Conservation (phyloP, 2,329 filamentous ascomycete genomes). For the Onygenales sp. region DNA sequence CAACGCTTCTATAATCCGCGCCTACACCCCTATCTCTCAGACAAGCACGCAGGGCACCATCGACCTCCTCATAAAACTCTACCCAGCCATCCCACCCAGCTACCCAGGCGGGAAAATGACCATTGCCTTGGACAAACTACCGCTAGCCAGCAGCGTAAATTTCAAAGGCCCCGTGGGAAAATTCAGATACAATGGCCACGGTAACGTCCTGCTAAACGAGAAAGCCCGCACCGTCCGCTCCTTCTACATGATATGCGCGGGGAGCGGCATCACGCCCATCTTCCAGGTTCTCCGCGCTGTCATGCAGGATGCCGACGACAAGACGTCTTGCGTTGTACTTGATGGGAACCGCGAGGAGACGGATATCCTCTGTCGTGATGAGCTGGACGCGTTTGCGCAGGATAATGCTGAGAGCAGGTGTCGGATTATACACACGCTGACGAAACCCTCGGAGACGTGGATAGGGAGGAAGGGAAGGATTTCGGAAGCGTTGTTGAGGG, state of each 20-base stretch:
- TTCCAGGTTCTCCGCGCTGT: slow-evolving; percentile 73
- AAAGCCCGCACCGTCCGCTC: slow-evolving; percentile 48
- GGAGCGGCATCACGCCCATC: slow-evolving; percentile 87
- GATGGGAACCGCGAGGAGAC: slow-evolving; percentile 68
- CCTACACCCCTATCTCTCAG: slow-evolving; percentile 77
- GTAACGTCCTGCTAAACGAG: slow-evolving; percentile 52
- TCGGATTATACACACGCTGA: slow-evolving; percentile 60
- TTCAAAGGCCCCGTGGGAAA: slow-evolving; percentile 85
- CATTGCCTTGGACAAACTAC: slow-evolving; percentile 62
- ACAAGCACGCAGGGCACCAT: slow-evolving; percentile 52
- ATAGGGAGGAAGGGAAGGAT: slow-evolving; percentile 59
- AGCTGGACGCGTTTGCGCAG: slow-evolving; percentile 56
- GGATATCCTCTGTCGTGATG: slow-evolving; percentile 71
- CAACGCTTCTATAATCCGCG: slow-evolving; percentile 64
- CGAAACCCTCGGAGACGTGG: slow-evolving; percentile 56
- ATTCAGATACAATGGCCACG: slow-evolving; percentile 66
- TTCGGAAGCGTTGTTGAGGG: slow-evolving; percentile 50
- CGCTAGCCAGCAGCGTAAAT: slow-evolving; percentile 63
- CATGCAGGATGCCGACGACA: slow-evolving; percentile 53
- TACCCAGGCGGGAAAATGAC: slow-evolving; percentile 67
- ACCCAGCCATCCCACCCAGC: slow-evolving; percentile 47
- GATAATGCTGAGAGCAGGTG: slow-evolving; percentile 46
- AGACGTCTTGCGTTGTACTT: slow-evolving; percentile 61
- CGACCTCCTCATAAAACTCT: slow-evolving; percentile 75
- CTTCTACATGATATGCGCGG: slow-evolving; percentile 81